Base-by-base conservation (phyloP, 139 green algal genomes). In the Asterochloris sp. region DNA sequence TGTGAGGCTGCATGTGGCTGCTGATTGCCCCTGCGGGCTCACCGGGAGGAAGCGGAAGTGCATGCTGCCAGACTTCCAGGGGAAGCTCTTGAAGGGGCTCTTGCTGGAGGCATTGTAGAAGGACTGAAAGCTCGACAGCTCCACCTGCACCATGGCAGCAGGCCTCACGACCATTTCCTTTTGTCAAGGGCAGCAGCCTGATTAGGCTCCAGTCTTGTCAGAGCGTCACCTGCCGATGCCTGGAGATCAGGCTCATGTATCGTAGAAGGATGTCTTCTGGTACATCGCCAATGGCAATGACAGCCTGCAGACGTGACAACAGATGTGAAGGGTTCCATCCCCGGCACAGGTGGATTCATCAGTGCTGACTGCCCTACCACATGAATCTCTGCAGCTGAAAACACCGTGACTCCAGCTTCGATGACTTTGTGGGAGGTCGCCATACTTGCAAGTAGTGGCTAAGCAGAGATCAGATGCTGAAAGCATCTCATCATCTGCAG, bases 1-100 rank as follows among this genome's bases (percentile, higher is more conserved):
- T 21, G 66, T 21, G 60, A 12, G 13, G 69, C 28, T 27, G 13
- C 12, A 29, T 0, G 63, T 24, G 69, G 66, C 61, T 73, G 71
- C 16, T 28, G 29, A 6, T 54, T 54, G 38, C 38, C 38, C 38
- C 38, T 6, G 38, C 10, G 62, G 54, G 10, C 73, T 83, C 29
- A 92, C 92, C 80, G 90, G 85, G 28, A 95, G 81, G 78, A 96
- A 96, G 15, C 87, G 85, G 76, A 97, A 93, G 86, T 95, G 91
- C 92, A 97, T 89, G 69, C 84, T 83, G 62, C 92, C 90, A 15
- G 74, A 89, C 76, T 88, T 92, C 92, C 91, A 96, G 61, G 94
- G 91, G 69, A 96, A 86, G 77, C 86, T 86, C n/a, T 85, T 88
- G 71, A 96, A 95, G 21, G 93, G 92, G 27, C 87, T 92, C 82